A percentile compares a stretch with the other conserved stretches of the same genome.
phyloP scores from a whole-genome alignment of 139 green algal species.

The Chlamydomonas asymmetrica region DNA sequence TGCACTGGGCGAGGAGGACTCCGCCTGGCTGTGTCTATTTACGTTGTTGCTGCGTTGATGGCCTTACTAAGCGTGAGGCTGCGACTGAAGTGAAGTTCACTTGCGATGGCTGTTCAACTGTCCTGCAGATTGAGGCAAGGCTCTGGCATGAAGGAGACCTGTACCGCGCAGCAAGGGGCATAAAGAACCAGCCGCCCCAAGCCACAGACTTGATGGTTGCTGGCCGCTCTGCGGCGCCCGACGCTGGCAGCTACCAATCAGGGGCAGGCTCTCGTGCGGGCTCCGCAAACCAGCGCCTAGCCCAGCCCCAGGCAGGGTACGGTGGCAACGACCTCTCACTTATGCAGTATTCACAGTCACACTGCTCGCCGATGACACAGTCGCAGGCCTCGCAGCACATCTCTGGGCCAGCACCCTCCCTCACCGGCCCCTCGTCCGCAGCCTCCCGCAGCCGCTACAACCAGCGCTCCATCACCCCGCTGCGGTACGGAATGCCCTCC shows the following conservation, averaged over 20 bases:
- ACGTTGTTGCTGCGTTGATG: no score
- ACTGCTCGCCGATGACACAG: no score
- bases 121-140: conserved; percentile 19
- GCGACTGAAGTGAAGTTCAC: no score
- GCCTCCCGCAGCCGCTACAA: conserved; percentile 18
- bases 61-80: no score
- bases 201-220: conserved; percentile 25
- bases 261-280: neutral
- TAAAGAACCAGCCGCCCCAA: conserved; percentile 25
- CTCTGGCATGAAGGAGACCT: conserved; percentile 61
- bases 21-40: no score
- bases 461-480: conserved; percentile 23
- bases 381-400: no score
- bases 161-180: conserved; percentile 27
- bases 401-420: no score
- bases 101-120: no score
- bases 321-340: no score
- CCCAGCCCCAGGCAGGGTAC: neutral
- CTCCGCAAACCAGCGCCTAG: neutral
- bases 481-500: conserved; percentile 20
- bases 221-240: conserved; percentile 9
- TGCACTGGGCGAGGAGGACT: no score
- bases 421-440: neutral
- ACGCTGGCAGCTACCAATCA: neutral
- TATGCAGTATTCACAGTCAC: no score